Base-by-base conservation (phyloP, 768 basidiomycete species). In the Pulveroboletus sp. region DNA sequence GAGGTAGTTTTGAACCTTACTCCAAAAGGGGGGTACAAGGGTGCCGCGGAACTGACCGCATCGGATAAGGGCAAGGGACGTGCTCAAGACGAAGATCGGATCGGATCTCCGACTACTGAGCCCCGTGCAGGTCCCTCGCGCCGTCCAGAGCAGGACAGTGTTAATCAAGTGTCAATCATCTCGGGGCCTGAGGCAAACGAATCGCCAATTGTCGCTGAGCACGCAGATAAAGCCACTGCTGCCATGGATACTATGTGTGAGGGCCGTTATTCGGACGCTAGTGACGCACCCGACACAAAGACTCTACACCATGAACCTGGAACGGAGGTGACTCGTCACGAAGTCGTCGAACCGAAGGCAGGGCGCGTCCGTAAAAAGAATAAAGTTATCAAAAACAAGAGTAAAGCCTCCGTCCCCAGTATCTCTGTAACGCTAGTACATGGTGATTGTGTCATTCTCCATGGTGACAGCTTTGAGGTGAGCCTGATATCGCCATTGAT, bases 391-490 rank as follows among this genome's bases (percentile, higher is more conserved):
- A 56, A 56, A 28, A 48, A 54, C 43, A 65, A 54, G 53, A 53
- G 2, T 42, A 57, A 60, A 53, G 18, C 50, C 14, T 37, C 51
- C 11, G 37, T 43, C 8, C 59, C 58, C 13, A 46, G 57, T 39
- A 59, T 68, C 18, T 58, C 65, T 15, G 33, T 72, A 46, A 72
- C 68, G 17, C 58, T 74, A 35, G 65, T 72, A 8, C 73, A 75
- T 48, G 72, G 74, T 0, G 73, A 75, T 57, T 59, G 66, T 43
- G 54, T 69, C 2, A 40, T 74, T 35, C 59, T 74, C 6, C 55
- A 8, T 3, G 73, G 74, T 9, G 73, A 70, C 45, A 69, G 69
- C 39, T 73, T 71, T 46, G 71, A 74, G 63, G 73, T 73, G 60
- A 70, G 53, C 68, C 61, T 44, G n/a, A 32, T 33, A 14, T 44